Percentiles rank a stretch among this genome's conserved stretches.
phyloP scores from a whole-genome alignment of 192 early-diverging fungal genomes.

The Funneliformis mosseae region DNA sequence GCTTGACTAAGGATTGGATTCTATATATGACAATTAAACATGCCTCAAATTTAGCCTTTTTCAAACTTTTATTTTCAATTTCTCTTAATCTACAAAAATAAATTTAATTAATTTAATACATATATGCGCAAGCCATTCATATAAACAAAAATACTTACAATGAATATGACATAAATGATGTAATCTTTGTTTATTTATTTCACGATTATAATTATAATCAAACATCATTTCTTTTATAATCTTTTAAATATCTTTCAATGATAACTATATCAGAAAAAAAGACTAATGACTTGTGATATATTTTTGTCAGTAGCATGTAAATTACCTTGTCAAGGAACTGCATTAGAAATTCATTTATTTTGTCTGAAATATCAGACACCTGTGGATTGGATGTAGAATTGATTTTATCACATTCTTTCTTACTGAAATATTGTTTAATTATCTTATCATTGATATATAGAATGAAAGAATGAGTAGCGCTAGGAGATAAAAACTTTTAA shows the following conservation, averaged over 20 bases:
- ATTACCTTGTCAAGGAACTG: slow-evolving; percentile 21
- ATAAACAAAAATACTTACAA: slow-evolving; percentile 37
- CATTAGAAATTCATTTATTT: neutral
- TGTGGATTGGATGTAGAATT: neutral
- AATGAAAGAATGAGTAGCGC: slow-evolving; percentile 33
- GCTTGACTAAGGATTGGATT: slow-evolving; percentile 30
- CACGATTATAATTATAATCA: slow-evolving; percentile 24
- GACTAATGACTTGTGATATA: slow-evolving; percentile 8
- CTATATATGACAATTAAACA: slow-evolving; percentile 36
- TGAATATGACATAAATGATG: slow-evolving; percentile 29
- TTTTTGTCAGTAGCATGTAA: slow-evolving; percentile 28
- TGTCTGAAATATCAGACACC: no score
- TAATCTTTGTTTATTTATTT: slow-evolving; percentile 33
- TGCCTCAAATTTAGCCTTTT: slow-evolving; percentile 8
- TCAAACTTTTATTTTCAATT: slow-evolving; percentile 26
- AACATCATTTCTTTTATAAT: slow-evolving; percentile 27
- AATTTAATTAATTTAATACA: slow-evolving; percentile 11
- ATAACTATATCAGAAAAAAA: slow-evolving; percentile 19
- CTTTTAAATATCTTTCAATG: no score
- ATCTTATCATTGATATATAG: slow-evolving; percentile 21
- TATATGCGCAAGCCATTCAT: neutral
- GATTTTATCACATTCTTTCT: slow-evolving; percentile 26
- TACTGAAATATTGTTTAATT: slow-evolving; percentile 22
- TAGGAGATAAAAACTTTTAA: neutral
- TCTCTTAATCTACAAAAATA: slow-evolving; percentile 16